Base-by-base conservation (phyloP, 1,284 basidiomycete genomes). In the Ganoderma lucidum region DNA sequence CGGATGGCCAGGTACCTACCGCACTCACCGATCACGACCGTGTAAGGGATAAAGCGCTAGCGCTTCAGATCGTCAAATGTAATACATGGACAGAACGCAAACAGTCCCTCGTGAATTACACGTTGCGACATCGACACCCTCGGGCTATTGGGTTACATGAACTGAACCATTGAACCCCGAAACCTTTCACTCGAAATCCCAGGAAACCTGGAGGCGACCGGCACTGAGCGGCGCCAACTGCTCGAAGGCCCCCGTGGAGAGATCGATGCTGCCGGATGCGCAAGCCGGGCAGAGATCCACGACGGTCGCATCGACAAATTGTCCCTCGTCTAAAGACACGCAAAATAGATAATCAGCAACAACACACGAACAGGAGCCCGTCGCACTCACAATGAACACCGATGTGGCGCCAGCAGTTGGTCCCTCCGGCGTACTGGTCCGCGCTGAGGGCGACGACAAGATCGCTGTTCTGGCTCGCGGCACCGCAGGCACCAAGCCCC, bases 391-490 rank as follows among this genome's bases (percentile, higher is more conserved):
- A 44, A 15, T 61, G 59, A 39, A 61, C 59, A 28, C 37, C 39
- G 23, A 61, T 61, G 23, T 41, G 62, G 45, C 66, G 66, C 28
- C 41, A 55, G 63, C 70, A 74, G 66, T 74, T 63, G 15, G 71
- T n/a, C 23, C 68, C 70, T 15, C 59, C 56, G 2, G 63, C 64
- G 53, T 67, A 72, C 53, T 72, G 53, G 44, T 61, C 28, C 12
- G 65, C n/a, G 63, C 66, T 69, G 19, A 72, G 62, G 10, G 73
- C 73, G 41, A 69, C 73, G 53, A 72, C 66, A 17, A 69, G 37
- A 39, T 74, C 73, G 51, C 39, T 68, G 48, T 68, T 65, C 59
- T 56, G 67, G 59, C 51, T 62, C 3, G 37, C 63, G 41, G 58
- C 48, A 45, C 67, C 67, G 42, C 67, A 68, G 14, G 67, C 67